These are phyloP conservation scores for Jatropha multifida DNA, from an alignment of 441 rosid species.

Conservation along the genomic window DNA sequence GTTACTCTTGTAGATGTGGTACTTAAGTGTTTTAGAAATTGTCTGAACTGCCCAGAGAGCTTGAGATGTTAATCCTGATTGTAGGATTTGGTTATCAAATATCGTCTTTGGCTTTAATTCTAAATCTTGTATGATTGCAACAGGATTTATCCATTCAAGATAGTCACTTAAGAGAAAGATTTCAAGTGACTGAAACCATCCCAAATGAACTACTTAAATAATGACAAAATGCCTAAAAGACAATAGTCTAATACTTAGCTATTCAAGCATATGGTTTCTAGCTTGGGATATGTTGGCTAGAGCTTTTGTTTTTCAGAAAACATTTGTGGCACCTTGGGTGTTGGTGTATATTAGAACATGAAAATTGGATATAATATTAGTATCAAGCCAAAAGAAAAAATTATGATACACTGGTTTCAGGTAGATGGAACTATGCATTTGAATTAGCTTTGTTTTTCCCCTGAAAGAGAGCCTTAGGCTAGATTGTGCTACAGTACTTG, in stretches of 20 bases:
- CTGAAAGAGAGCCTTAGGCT: neutral
- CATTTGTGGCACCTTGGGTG: neutral
- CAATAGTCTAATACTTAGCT: neutral
- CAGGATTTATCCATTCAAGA: neutral
- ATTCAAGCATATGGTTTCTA: neutral
- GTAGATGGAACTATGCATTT: neutral
- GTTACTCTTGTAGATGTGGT: neutral
- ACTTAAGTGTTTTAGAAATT: neutral
- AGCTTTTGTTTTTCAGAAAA: neutral
- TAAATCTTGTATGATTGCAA: neutral
- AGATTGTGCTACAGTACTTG: neutral
- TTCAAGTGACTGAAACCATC: neutral
- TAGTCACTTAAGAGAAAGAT: neutral
- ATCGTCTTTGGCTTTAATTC: neutral
- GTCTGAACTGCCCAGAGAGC: neutral
- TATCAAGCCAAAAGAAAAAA: neutral
- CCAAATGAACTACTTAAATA: neutral
- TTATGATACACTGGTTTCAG: neutral
- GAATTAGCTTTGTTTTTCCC: neutral
- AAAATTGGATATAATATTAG: neutral
- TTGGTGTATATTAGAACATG: neutral
- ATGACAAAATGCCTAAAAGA: neutral
- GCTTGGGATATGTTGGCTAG: neutral
- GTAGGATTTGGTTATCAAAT: neutral
- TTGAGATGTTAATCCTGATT: neutral